phyloP scores from a whole-genome alignment of 2,329 filamentous ascomycete species.

The Fonsecaea multimorphosa region DNA sequence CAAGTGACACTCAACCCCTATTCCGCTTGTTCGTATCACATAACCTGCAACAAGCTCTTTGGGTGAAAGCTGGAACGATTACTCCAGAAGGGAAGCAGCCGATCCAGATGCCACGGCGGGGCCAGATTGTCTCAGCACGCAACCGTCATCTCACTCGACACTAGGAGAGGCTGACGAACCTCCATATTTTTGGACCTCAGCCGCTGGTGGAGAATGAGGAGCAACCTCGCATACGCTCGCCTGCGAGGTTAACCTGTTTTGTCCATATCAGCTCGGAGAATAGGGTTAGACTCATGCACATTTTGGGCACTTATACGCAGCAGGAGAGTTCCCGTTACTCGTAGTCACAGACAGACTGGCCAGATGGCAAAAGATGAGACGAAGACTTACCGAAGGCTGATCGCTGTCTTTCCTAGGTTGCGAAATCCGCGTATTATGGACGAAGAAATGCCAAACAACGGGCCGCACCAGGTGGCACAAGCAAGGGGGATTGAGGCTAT shows the following conservation, averaged over 20 bases:
- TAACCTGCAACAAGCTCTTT: not conserved
- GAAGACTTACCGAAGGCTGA: not conserved
- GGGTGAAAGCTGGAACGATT: constrained; percentile 4
- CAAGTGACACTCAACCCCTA: constrained; percentile 2
- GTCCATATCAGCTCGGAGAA: constrained; percentile 4
- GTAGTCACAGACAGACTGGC: not conserved
- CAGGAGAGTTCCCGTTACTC: not conserved
- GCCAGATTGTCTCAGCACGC: constrained; percentile 14
- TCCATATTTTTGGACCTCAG: constrained; percentile 24
- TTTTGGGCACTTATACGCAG: not conserved
- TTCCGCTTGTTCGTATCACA: not conserved
- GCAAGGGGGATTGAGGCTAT: not conserved
- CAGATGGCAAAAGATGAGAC: constrained; percentile 1
- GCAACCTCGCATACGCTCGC: constrained; percentile 2
- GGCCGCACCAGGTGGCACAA: too few species aligned
- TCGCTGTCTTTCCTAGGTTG: not conserved
- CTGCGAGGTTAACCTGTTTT: not conserved
- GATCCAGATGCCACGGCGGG: constrained; percentile 14
- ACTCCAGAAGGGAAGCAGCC: constrained; percentile 8
- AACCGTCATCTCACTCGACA: constrained; percentile 10
- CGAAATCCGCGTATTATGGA: not conserved
- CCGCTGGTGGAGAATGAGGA: constrained; percentile 15
- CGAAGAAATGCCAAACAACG: not conserved
- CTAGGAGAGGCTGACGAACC: constrained; percentile 25
- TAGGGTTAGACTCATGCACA: not conserved